These are phyloP conservation scores for Ogataea polymorpha DNA, from an alignment of 805 yeast species.

Conservation along the genomic window DNA sequence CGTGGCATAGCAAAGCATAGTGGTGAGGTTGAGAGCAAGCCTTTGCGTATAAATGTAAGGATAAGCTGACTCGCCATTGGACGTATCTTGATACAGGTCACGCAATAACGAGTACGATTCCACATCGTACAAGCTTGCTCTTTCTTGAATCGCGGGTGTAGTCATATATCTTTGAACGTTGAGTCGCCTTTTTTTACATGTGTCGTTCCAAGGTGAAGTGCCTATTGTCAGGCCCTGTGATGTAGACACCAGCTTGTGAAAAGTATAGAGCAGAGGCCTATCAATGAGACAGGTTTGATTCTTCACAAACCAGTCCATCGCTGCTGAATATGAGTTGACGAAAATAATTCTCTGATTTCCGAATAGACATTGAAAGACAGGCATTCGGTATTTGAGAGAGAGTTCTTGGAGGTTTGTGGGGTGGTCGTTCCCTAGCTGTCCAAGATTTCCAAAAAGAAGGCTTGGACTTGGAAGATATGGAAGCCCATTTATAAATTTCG, in stretches of 20 bases:
- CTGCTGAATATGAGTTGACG: slow-evolving; percentile 16
- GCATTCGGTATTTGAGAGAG: slow-evolving; percentile 29
- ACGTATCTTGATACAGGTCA: slow-evolving; percentile 23
- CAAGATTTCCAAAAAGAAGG: slow-evolving; percentile 25
- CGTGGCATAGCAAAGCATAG: slow-evolving; percentile 39
- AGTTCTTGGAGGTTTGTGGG: slow-evolving; percentile 31
- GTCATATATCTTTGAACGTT: slow-evolving; percentile 40
- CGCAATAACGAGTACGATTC: slow-evolving; percentile 34
- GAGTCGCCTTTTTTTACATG: slow-evolving; percentile 34
- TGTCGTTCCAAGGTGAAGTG: slow-evolving; percentile 42
- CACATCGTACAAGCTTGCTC: slow-evolving; percentile 33
- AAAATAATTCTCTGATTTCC: slow-evolving; percentile 22
- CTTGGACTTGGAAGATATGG: not conserved
- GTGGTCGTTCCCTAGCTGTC: slow-evolving; percentile 31
- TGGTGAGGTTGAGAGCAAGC: slow-evolving; percentile 36
- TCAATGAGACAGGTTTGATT: slow-evolving; percentile 21
- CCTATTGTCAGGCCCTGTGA: slow-evolving; percentile 41
- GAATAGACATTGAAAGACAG: slow-evolving; percentile 25
- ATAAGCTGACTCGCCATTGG: slow-evolving; percentile 15
- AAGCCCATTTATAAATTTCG: not conserved
- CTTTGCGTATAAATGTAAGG: slow-evolving; percentile 32
- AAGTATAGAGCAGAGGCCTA: slow-evolving; percentile 23
- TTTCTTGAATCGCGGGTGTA: slow-evolving; percentile 35
- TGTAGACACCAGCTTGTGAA: slow-evolving; percentile 24
- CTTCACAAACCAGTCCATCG: slow-evolving; percentile 23